phyloP scores from a whole-genome alignment of 2,329 filamentous ascomycete species.

The Xylariomycetidae sp. region DNA sequence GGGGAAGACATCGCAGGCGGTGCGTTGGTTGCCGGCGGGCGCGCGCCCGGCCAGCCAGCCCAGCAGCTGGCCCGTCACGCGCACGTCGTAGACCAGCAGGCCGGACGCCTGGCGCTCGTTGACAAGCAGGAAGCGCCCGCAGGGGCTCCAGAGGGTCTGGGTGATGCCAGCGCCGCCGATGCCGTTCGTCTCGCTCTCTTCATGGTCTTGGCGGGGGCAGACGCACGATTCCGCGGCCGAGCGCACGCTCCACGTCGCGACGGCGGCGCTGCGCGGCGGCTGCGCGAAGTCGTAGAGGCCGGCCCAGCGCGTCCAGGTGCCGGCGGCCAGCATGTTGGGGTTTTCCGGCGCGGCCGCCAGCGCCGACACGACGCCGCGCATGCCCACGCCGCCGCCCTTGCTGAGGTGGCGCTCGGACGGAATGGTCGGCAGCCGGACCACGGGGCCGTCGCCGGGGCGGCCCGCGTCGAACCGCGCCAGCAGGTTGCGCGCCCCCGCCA shows the following conservation, averaged over 20 bases:
- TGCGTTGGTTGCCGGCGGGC: conserved; percentile 48
- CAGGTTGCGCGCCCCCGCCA: conserved; percentile 53
- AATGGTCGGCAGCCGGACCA: conserved; percentile 52
- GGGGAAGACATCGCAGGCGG: conserved; percentile 50
- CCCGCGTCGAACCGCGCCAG: conserved; percentile 55
- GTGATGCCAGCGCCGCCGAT: conserved; percentile 57
- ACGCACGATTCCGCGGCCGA: conserved; percentile 36
- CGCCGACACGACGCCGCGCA: conserved; percentile 56
- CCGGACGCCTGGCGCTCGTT: conserved; percentile 52
- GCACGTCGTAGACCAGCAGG: conserved; percentile 57
- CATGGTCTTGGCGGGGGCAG: not conserved
- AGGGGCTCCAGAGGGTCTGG: conserved; percentile 56
- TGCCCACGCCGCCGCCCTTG: conserved; percentile 57
- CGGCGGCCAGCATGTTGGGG: conserved; percentile 47
- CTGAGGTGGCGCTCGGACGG: conserved; percentile 52
- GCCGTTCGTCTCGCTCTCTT: conserved; percentile 9
- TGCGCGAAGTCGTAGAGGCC: conserved; percentile 54
- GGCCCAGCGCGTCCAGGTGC: conserved; percentile 58
- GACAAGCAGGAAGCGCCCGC: conserved; percentile 56
- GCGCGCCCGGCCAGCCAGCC: conserved; percentile 45
- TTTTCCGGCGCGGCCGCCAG: conserved; percentile 40
- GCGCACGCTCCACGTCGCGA: conserved; percentile 55
- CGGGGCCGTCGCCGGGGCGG: conserved; percentile 42
- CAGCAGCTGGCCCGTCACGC: conserved; percentile 52
- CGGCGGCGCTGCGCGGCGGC: conserved; percentile 41